These are phyloP conservation scores for Blumeriella jaapii DNA, from an alignment of 2,329 filamentous ascomycete genomes.

Conservation along the genomic window DNA sequence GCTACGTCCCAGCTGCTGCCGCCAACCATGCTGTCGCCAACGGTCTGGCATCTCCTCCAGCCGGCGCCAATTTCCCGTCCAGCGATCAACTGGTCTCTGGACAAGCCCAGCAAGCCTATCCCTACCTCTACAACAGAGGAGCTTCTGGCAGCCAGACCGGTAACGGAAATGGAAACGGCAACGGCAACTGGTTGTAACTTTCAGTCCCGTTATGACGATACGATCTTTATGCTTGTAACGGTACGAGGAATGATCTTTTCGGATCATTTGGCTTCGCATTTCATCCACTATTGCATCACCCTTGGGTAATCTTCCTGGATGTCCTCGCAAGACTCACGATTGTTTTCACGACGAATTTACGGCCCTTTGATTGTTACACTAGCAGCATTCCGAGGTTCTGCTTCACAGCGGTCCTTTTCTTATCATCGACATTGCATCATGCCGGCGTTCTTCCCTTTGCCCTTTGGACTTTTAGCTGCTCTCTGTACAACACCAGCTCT, in stretches of 20 bases:
- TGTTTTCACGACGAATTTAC: constrained; percentile 28
- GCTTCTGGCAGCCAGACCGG: constrained; percentile 19
- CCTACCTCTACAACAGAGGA: constrained; percentile 22
- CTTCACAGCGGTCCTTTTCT: constrained; percentile 15
- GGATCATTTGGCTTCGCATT: constrained; percentile 17
- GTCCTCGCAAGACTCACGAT: constrained; percentile 13
- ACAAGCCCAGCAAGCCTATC: constrained; percentile 16
- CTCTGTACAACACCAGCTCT: constrained; percentile 26
- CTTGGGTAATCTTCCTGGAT: constrained; percentile 8
- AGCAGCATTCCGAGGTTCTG: constrained; percentile 22
- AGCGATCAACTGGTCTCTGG: constrained; percentile 19
- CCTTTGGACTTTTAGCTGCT: too few species aligned
- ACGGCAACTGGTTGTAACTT: constrained; percentile 23
- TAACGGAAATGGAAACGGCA: constrained; percentile 19
- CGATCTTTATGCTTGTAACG: constrained; percentile 29
- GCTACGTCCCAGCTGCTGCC: constrained; percentile 14
- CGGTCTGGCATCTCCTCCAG: constrained; percentile 13
- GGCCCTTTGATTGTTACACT: constrained; percentile 28
- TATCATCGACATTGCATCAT: constrained; percentile 23
- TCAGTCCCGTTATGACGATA: constrained; percentile 24
- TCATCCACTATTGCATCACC: constrained; percentile 10
- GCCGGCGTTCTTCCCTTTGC: constrained; percentile 16
- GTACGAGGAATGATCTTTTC: constrained; percentile 28
- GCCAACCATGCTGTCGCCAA: constrained; percentile 15
- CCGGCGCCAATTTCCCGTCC: constrained; percentile 16